Base-by-base conservation (phyloP, 257 asterid species). In the Scutellaria minor region DNA sequence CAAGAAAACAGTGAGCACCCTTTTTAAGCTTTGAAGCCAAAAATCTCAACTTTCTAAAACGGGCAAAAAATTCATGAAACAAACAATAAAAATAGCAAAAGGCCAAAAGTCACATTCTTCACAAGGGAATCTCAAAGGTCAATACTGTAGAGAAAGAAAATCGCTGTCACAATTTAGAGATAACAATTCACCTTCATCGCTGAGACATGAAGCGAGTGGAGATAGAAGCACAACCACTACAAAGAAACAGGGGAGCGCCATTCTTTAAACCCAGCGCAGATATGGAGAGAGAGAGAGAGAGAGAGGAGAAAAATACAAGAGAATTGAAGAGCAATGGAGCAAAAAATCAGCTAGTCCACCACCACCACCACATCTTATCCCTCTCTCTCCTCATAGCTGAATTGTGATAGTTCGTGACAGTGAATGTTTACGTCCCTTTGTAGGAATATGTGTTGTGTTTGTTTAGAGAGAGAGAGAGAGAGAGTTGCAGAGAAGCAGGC, bases 401-500 rank as follows among this genome's bases (percentile, higher is more conserved):
- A 64, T 68, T 54, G 78, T 65, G 76, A 79, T 55, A 55, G 67
- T 66, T 55, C 15, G 72, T 60, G 75, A 58, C 80, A 60, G 79
- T 66, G 72, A 61, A 13, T 53, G 81, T 11, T 42, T 56, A 44
- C 12, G 48, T 44, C 11, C 48, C 53, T 59, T 44, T 62, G 31
- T 74, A 80, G 71, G 78, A 72, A 75, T 78, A 63, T 77, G 81
- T 77, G 80, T 73, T 60, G n/a, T n/a, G 55, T 31, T 31, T 31
- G 1, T 31, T 31, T 24, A 41, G 74, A 67, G 78, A 60, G 78
- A 79, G 74, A 62, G 74, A 62, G 18, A 0, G 77, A 57, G 20
- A 64, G 48, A 48, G 81, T 31, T 69, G 75, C 80, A 78, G 85
- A 70, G 75, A 40, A 78, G 77, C 97, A 93, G 97, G 95, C 95